These are phyloP conservation scores for Xylaria sp. DNA, from an alignment of 2,329 filamentous ascomycete genomes.

Conservation along the genomic window DNA sequence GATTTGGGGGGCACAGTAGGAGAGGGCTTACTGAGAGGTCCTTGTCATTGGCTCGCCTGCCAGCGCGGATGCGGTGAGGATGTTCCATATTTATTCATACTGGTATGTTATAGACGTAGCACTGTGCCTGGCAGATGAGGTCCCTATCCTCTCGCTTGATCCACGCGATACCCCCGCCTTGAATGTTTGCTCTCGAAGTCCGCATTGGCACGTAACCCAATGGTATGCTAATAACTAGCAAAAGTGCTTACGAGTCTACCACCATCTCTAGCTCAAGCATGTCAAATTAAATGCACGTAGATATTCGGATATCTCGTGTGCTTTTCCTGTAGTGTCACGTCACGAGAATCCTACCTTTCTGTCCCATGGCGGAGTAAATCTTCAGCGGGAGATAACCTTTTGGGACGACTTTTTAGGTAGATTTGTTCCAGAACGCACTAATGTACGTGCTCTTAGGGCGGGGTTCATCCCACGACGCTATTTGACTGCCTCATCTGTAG, in stretches of 20 bases:
- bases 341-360: neutral
- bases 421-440: constrained; percentile 27
- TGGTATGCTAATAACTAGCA: no score
- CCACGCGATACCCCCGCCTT: no score
- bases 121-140: neutral
- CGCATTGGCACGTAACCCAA: no score
- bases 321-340: neutral
- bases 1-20: neutral
- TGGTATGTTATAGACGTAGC: neutral
- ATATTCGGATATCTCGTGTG: neutral
- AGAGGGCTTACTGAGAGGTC: neutral
- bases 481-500: constrained; percentile 29
- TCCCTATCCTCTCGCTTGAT: no score
- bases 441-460: constrained; percentile 10
- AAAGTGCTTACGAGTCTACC: neutral
- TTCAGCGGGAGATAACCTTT: neutral
- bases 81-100: constrained; percentile 10
- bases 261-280: neutral
- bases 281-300: neutral
- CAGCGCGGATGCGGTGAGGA: neutral
- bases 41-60: neutral
- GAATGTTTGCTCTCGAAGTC: no score
- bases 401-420: neutral
- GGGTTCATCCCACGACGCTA: constrained; percentile 17
- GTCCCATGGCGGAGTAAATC: constrained; percentile 8